Evolutionary conservation across 2,329 filamentous ascomycete genomes (phyloP), one percentile per base, ranked within the genome.

Genomic region (Epichloe sylvatica): DNA sequence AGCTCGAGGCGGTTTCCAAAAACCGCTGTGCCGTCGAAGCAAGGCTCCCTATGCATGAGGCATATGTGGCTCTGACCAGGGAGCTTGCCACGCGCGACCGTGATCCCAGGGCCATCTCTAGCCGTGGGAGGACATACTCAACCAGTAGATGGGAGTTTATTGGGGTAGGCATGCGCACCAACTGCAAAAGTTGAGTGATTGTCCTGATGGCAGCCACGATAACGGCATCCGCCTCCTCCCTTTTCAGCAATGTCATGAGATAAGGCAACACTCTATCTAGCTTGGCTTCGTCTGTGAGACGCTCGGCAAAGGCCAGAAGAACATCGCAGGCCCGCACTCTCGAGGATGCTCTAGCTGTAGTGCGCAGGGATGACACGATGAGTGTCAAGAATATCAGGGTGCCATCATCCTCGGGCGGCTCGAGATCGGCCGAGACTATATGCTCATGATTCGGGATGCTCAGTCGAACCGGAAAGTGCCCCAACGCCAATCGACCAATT

Each of bases 261-360:
- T 96, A 96, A 1, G 92, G 92, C 46, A 98, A 70, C 23, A 97
- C 85, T 46, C 92, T 81, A 64, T 98, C 94, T 45, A 98, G 72
- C 64, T 96, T 97, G 3, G 90, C 90, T 67, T 98, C 92, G 62
- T 98, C 94, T 0, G 91, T 94, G 23, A 97, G 68, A 52, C 86
- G 77, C 67, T 97, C 90, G 0, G 90, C 82, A 64, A 98, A 96
- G 2, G 91, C 91, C 46, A 98, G 70, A 45, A 98, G 74, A 39
- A 98, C 75, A 63, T 98, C 92, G 60, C 92, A 94, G 1, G 88
- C 92, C 57, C 88, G 82, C 40, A 96, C 75, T 56, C 88, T 84
- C 25, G 91, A 87, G n/a, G 87, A 84, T 3, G 90, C 81, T 57
- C 91, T 83, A 5, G 89, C 87, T 13, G 91, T 95, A 52, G 90